Evolutionary conservation across 2,329 filamentous ascomycete species (phyloP).

Genomic region (Clathrospora elynae): DNA sequence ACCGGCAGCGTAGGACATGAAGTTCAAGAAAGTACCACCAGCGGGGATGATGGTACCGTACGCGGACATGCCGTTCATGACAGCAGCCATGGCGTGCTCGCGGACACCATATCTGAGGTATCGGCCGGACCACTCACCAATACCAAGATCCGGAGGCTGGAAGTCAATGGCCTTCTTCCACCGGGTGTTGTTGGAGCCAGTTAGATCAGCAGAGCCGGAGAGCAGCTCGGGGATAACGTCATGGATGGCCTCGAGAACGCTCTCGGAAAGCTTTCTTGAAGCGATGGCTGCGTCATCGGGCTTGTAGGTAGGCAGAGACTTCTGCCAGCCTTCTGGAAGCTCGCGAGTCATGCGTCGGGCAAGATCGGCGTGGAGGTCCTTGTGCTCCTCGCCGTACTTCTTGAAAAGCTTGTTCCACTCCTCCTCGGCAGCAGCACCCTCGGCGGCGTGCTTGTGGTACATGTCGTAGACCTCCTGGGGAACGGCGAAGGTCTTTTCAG

Average conservation of each 20-base stretch:
- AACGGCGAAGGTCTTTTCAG: slow-evolving; percentile 88
- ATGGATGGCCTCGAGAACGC: slow-evolving; percentile 87
- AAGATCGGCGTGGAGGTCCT: slow-evolving; percentile 79
- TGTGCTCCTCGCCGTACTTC: slow-evolving; percentile 81
- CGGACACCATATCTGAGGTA: slow-evolving; percentile 93
- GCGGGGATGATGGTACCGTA: slow-evolving; percentile 96
- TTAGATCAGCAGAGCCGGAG: slow-evolving; percentile 96
- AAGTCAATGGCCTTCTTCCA: slow-evolving; percentile 98
- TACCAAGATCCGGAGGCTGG: slow-evolving; percentile 83
- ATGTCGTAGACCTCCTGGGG: slow-evolving; percentile 92
- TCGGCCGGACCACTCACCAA: slow-evolving; percentile 88
- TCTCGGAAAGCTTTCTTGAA: slow-evolving; percentile 95
- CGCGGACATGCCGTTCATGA: slow-evolving; percentile 92
- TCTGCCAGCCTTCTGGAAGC: slow-evolving; percentile 96
- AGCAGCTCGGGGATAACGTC: slow-evolving; percentile 83
- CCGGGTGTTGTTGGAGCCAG: slow-evolving; percentile 96
- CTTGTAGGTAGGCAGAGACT: slow-evolving; percentile 88
- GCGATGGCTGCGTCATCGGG: slow-evolving; percentile 82
- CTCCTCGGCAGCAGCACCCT: slow-evolving; percentile 86
- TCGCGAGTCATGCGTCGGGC: slow-evolving; percentile 77
- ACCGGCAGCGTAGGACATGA: slow-evolving; percentile 96
- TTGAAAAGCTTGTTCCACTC: slow-evolving; percentile 94
- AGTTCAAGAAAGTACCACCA: slow-evolving; percentile 97
- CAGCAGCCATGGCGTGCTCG: slow-evolving; percentile 89
- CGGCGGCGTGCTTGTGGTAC: slow-evolving; percentile 81